Conservation (phyloP, 2,329 filamentous ascomycete species). For the Colletotrichum horii region DNA sequence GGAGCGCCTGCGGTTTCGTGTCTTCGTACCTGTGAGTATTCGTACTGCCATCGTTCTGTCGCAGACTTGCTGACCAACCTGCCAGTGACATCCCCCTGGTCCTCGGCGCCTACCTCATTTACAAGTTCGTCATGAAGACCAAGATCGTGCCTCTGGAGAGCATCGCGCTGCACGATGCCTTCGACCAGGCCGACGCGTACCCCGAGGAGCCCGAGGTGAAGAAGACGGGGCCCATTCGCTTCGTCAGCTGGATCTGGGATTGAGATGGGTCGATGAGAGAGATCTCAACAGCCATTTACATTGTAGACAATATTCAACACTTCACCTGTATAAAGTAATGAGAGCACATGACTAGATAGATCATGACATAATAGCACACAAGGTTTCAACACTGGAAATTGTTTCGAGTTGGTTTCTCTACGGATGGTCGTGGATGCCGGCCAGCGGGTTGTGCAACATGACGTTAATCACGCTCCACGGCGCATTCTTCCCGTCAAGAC, state of each 20-base stretch:
- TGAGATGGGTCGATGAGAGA: conserved; percentile 1
- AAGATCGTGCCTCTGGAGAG: conserved; percentile 54
- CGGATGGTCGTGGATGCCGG: accelerated
- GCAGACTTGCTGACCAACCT: conserved; percentile 45
- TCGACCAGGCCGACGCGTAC: conserved; percentile 49
- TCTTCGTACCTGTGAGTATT: conserved; percentile 69
- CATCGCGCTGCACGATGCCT: conserved; percentile 57
- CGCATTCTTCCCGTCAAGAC: background rate
- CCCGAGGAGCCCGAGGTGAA: conserved; percentile 33
- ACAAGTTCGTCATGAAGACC: conserved; percentile 71
- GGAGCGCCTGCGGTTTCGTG: conserved; percentile 62
- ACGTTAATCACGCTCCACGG: background rate
- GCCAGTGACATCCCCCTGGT: conserved; percentile 65
- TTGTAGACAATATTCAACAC: background rate
- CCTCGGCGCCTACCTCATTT: conserved; percentile 59
- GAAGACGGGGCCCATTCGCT: conserved; percentile 30
- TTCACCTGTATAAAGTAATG: background rate
- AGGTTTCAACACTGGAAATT: background rate
- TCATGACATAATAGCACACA: background rate
- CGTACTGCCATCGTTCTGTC: conserved; percentile 51
- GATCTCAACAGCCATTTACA: background rate
- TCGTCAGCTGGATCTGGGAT: conserved; percentile 42
- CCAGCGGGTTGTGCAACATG: background rate
- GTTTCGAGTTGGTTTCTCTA: background rate
- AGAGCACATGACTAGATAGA: background rate